phyloP scores from a whole-genome alignment of 345 rosid species.

The Excoecaria agallocha region DNA sequence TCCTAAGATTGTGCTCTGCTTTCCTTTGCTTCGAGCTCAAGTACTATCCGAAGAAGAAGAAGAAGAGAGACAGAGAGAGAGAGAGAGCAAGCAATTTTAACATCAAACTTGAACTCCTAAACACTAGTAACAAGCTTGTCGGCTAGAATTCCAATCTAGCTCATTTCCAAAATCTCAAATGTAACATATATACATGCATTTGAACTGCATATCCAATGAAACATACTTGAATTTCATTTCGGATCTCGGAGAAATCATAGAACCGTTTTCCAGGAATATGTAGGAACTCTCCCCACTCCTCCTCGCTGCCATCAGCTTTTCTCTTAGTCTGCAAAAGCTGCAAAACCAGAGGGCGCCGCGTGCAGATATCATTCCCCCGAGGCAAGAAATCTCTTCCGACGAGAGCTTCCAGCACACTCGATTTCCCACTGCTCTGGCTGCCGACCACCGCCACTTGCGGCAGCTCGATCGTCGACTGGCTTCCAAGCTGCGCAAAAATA shows the following conservation, averaged over 20 bases:
- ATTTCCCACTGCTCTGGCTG: conserved; percentile 98
- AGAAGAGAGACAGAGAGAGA: no score
- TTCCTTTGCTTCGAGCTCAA: not conserved
- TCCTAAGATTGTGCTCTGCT: not conserved
- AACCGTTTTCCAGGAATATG: conserved; percentile 78
- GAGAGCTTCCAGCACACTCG: conserved; percentile 94
- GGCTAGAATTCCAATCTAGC: not conserved
- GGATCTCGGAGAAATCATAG: conserved; percentile 86
- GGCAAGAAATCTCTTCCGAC: conserved; percentile 98
- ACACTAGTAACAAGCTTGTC: not conserved
- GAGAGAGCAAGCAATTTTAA: not conserved
- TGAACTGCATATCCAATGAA: not conserved
- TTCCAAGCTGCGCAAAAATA: conserved; percentile 91
- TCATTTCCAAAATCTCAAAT: not conserved
- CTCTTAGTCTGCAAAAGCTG: conserved; percentile 87
- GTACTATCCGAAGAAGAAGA: not conserved
- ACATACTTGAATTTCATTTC: conserved; percentile 83
- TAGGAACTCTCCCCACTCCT: conserved; percentile 94
- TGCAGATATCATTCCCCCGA: conserved; percentile 86
- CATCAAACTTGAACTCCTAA: not conserved
- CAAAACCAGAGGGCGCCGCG: conserved; percentile 93
- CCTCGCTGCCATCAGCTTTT: conserved; percentile 56
- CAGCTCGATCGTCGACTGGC: conserved; percentile 83
- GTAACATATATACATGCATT: not conserved
- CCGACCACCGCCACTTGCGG: conserved; percentile 99